These are phyloP conservation scores for Thalia dealbata DNA, from an alignment of 176 grass and related monocot species.

Conservation along the genomic window DNA sequence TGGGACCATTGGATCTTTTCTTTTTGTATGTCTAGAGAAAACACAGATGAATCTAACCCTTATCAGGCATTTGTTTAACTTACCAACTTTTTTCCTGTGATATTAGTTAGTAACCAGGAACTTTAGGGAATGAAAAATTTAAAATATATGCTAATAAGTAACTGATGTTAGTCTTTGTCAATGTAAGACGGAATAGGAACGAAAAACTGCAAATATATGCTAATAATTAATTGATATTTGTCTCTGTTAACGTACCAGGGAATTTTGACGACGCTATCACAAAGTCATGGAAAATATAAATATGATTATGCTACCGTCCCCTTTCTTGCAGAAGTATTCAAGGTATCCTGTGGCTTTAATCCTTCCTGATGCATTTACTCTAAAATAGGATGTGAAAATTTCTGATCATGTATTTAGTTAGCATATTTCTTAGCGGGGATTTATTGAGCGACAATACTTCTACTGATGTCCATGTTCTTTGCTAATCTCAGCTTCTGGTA, in stretches of 20 bases:
- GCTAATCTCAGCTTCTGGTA: conserved; percentile 49
- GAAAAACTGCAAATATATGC: not conserved
- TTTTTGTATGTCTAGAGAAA: too few relatives aligned
- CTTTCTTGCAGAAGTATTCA: conserved; percentile 84
- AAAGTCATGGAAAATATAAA: conserved; percentile 72
- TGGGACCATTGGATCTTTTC: too few relatives aligned
- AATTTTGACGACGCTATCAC: conserved; percentile 87
- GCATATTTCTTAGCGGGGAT: not conserved
- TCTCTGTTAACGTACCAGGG: conserved; percentile 37
- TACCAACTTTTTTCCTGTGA: too few relatives aligned
- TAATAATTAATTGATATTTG: not conserved
- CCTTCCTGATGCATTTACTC: not conserved
- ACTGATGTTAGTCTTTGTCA: not conserved
- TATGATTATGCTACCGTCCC: conserved; percentile 92
- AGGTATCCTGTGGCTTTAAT: conserved; percentile 35
- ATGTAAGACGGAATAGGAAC: conserved; percentile 44
- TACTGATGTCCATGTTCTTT: conserved; percentile 14
- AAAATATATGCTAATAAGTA: not conserved
- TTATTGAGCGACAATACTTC: not conserved
- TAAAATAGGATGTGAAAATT: not conserved
- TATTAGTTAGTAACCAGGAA: not conserved
- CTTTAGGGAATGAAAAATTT: not conserved
- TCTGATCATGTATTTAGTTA: not conserved
- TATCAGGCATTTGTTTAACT: too few relatives aligned
- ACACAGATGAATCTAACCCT: too few relatives aligned